Percentiles rank a stretch among this genome's conserved stretches.
Conservation (phyloP, 164 flowering plant species). For the Dillenia turbinata region DNA sequence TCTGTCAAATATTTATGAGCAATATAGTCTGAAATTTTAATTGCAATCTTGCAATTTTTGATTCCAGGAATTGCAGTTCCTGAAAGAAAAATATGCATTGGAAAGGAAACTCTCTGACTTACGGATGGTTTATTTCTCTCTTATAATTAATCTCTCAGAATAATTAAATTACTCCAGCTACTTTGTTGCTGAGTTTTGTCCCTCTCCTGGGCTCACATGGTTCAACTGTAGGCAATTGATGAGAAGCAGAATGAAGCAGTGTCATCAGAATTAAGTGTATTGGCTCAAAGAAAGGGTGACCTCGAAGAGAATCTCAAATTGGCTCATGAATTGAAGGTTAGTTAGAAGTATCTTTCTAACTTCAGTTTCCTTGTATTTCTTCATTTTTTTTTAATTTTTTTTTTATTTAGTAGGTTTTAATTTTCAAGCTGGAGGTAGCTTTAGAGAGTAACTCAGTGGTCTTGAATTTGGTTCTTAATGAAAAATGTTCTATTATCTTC, state of each 20-base stretch:
- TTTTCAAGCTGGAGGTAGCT: no score
- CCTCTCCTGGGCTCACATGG: conserved; percentile 1
- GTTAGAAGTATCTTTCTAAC: not conserved
- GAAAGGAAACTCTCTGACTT: conserved; percentile 77
- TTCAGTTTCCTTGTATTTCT: no score
- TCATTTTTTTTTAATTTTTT: no score
- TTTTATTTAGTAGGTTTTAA: no score
- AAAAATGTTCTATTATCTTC: no score
- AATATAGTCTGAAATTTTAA: not conserved
- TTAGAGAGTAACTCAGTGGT: no score
- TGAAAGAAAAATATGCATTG: conserved; percentile 70
- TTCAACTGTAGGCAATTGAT: conserved; percentile 58
- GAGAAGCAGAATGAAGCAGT: conserved; percentile 74
- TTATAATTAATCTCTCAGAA: not conserved
- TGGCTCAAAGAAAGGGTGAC: conserved; percentile 67
- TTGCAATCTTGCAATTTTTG: not conserved
- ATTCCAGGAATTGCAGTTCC: conserved; percentile 62
- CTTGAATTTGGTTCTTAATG: no score
- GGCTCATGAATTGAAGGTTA: conserved; percentile 72
- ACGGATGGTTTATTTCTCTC: conserved; percentile 55
- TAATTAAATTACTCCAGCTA: conserved; percentile 1
- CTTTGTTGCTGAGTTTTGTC: not conserved
- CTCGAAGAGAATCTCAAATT: conserved; percentile 73
- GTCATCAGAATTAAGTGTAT: conserved; percentile 54
- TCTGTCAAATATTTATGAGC: no score